Percentiles rank a stretch among this genome's conserved stretches.
Conservation (phyloP, 2,329 filamentous ascomycete species). For the Arthrobotrys iridis region DNA sequence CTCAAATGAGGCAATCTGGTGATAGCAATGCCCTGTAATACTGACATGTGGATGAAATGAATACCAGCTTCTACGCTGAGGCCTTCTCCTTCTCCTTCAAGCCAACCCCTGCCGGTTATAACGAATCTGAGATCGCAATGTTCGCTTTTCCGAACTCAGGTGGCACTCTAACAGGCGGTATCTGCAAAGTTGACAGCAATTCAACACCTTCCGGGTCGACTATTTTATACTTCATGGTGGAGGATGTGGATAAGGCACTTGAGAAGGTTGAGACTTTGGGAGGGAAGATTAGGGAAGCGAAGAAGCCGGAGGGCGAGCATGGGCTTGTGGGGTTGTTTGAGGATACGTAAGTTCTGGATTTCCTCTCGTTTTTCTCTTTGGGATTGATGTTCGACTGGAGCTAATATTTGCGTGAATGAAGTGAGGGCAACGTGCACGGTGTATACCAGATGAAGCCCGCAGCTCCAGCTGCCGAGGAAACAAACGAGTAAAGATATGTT, state of each 20-base stretch:
- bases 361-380: neutral
- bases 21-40: neutral
- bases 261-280: slow-evolving; percentile 32
- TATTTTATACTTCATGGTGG: slow-evolving; percentile 47
- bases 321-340: slow-evolving; percentile 48
- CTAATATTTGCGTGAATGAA: slow-evolving; percentile 13
- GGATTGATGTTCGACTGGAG: neutral
- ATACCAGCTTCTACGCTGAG: slow-evolving; percentile 32
- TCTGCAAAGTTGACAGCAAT: slow-evolving; percentile 35
- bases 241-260: slow-evolving; percentile 42
- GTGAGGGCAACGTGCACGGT: slow-evolving; percentile 49
- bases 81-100: slow-evolving; percentile 42
- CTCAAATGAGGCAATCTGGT: neutral
- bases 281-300: slow-evolving; percentile 35
- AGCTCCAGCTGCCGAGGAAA: slow-evolving; percentile 9
- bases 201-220: slow-evolving; percentile 31
- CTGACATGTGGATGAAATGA: neutral
- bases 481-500: slow-evolving; percentile 16
- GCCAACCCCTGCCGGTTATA: slow-evolving; percentile 34
- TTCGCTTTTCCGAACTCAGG: slow-evolving; percentile 24
- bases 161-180: slow-evolving; percentile 27
- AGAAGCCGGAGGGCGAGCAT: slow-evolving; percentile 48
- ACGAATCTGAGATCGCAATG: slow-evolving; percentile 48
- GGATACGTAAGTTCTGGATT: slow-evolving; percentile 34
- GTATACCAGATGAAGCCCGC: slow-evolving; percentile 43